Base-by-base conservation (phyloP, 2,329 filamentous ascomycete species). In the Alternaria arborescens region DNA sequence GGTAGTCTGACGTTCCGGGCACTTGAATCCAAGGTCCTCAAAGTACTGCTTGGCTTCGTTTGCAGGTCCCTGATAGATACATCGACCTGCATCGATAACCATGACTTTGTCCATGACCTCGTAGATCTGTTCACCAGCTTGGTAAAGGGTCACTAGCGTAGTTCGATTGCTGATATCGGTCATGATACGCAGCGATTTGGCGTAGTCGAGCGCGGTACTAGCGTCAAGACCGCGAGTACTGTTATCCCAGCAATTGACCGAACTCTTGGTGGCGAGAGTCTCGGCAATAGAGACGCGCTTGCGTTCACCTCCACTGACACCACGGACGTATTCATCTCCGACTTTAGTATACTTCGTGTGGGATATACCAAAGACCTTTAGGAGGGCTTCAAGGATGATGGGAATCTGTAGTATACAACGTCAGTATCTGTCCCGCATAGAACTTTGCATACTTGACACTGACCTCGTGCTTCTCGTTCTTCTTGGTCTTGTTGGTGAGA, bases 191-290 rank as follows among this genome's bases (percentile, higher is more conserved):
- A 96, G 83, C 1, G 89, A 91, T 72, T 88, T 89, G 10, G 89
- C 90, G 68, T 92, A 94, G 71, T 94, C 91, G 5, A 94, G 82
- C 5, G 91, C 92, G 0, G 91, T 94, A 1, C 88, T 91, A 1
- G 91, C 89, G 72, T 95, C 91, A 0, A 94, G 81, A n/a, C 92
- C 92, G 48, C 91, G 84, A 0, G 91, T 94, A 0, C 87, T 89
- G 75, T 94, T 94, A 68, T 94, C 91, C 90, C 90, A 94, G 64
- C 88, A 89, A 34, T 91, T 87, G 1, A 94, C 88, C 0, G 89
- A 88, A 0, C 88, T 75, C 58, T 72, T 72, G 4, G 90, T 90
- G 5, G 90, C 89, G 22, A 94, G 79, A 0, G 90, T 91, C 77
- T 94, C 91, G 1, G 90, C 90, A 65, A 94, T 93, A 22, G 88